A percentile compares a stretch with the other conserved stretches of the same genome.
phyloP scores from a whole-genome alignment of 768 basidiomycete genomes.

The Hygrophoropsis aurantiaca region DNA sequence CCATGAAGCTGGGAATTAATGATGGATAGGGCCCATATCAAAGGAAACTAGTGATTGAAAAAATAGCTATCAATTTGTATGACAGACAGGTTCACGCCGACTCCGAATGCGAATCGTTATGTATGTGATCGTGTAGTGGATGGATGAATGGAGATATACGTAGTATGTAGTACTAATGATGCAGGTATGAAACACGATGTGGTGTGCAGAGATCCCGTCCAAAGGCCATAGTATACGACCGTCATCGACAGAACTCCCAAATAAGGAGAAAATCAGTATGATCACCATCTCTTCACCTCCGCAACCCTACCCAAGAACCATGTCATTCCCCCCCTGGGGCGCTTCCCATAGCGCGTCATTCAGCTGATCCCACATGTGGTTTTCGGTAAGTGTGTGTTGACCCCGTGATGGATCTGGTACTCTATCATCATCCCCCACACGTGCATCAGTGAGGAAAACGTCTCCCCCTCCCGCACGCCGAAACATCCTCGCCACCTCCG shows the following conservation, averaged over 20 bases:
- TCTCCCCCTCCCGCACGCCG: neutral
- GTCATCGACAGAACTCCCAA: neutral
- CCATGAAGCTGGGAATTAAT: too few relatives aligned
- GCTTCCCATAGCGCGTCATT: constrained; percentile 29
- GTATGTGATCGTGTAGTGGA: too few relatives aligned
- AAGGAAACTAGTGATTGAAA: neutral
- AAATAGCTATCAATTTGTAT: too few relatives aligned
- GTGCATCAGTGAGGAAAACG: constrained; percentile 22
- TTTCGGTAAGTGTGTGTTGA: constrained; percentile 17
- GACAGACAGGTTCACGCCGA: too few relatives aligned
- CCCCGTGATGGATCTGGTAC: constrained; percentile 16
- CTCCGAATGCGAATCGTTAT: too few relatives aligned
- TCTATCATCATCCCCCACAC: constrained; percentile 19
- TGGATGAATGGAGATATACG: neutral
- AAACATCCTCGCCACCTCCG: neutral
- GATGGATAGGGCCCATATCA: too few relatives aligned
- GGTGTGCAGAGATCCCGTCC: neutral
- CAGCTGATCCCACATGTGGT: too few relatives aligned
- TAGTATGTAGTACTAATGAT: constrained; percentile 9
- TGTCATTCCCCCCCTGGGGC: constrained; percentile 26
- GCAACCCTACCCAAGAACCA: constrained; percentile 31
- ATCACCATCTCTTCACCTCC: constrained; percentile 12
- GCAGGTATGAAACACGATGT: constrained; percentile 17
- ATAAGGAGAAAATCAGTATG: neutral
- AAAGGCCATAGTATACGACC: neutral